phyloP scores from a whole-genome alignment of 192 early-diverging fungal species.

The Backusella macrospora region DNA sequence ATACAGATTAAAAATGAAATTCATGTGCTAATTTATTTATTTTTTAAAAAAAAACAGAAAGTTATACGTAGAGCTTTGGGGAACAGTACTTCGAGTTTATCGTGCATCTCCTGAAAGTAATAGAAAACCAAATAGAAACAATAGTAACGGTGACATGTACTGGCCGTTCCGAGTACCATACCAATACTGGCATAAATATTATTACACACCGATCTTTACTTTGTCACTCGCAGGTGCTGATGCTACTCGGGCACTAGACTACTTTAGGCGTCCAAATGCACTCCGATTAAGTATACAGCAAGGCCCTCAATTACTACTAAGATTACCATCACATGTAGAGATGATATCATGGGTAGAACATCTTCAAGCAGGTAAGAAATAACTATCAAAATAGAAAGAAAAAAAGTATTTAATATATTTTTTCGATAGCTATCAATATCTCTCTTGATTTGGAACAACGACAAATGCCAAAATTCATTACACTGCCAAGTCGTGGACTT shows the following conservation, averaged over 20 bases:
- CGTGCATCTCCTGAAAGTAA: conserved; percentile 14
- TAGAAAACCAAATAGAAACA: not conserved
- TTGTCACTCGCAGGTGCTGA: conserved; percentile 32
- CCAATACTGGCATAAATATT: conserved; percentile 19
- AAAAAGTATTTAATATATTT: not conserved
- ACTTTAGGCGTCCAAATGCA: conserved; percentile 49
- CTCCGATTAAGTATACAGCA: conserved; percentile 41
- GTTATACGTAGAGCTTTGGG: conserved; percentile 50
- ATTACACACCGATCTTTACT: conserved; percentile 21
- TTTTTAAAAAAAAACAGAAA: conserved; percentile 29
- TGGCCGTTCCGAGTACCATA: conserved; percentile 9
- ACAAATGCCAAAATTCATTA: conserved; percentile 55
- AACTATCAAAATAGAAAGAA: not conserved
- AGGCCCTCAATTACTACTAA: conserved; percentile 45
- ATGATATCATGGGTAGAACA: conserved; percentile 54
- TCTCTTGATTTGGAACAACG: conserved; percentile 48
- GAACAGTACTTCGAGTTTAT: conserved; percentile 38
- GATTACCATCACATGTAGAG: conserved; percentile 45
- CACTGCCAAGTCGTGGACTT: conserved; percentile 37
- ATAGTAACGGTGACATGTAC: not conserved
- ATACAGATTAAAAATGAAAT: conserved; percentile 5
- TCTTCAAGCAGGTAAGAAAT: conserved; percentile 42
- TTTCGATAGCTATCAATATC: conserved; percentile 45
- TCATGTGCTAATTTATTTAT: not conserved
- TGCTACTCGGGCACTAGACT: conserved; percentile 43